A percentile compares a stretch with the other conserved stretches of the same genome.
phyloP scores from a whole-genome alignment of 2,329 filamentous ascomycete species.

The Fusarium tanahbumbuense region DNA sequence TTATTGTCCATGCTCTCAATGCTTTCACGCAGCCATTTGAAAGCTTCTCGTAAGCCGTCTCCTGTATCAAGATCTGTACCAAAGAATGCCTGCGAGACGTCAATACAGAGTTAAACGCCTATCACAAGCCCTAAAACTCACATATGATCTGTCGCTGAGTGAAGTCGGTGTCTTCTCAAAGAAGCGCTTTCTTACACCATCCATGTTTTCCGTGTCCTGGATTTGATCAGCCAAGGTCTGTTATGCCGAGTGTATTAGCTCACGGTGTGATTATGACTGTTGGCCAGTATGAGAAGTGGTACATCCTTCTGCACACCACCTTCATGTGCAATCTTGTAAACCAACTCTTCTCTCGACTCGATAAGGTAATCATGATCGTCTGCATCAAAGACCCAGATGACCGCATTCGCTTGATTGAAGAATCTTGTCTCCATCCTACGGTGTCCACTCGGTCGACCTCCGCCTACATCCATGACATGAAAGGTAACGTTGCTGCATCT shows the following conservation, averaged over 20 bases:
- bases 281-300: conserved; percentile 3
- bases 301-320: not conserved
- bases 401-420: not conserved
- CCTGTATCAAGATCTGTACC: not conserved
- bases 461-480: not conserved
- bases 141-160: not conserved
- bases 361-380: not conserved
- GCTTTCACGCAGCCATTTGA: not conserved
- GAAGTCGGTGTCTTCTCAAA: not conserved
- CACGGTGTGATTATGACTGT: not conserved
- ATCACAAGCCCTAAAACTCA: not conserved
- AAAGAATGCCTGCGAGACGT: not conserved
- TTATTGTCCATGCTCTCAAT: not conserved
- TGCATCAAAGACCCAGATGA: conserved; percentile 3
- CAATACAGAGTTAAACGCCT: not conserved
- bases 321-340: not conserved
- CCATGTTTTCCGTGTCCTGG: not conserved
- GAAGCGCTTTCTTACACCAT: not conserved
- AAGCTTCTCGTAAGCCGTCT: not conserved
- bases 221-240: fast-evolving
- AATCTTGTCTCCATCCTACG: not conserved
- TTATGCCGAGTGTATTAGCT: fast-evolving
- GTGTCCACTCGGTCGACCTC: not conserved
- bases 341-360: conserved; percentile 7
- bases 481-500: conserved; percentile 3